Conservation (phyloP, 306 rosid genomes). For the Luffa acutangula region DNA sequence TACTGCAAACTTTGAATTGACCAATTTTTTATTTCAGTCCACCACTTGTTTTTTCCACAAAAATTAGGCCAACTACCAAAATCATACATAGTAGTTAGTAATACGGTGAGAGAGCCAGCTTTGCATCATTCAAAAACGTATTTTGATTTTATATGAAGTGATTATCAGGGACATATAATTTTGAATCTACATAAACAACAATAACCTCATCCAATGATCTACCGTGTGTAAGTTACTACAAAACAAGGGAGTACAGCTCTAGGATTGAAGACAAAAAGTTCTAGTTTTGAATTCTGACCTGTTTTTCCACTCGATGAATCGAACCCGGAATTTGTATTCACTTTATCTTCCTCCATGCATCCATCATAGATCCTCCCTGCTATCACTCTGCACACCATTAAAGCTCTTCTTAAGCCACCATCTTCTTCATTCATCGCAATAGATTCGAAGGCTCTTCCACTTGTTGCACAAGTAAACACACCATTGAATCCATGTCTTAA, state of each 20-base stretch:
- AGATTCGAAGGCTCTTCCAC: conserved; percentile 38
- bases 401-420: conserved; percentile 19
- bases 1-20: background rate
- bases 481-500: conserved; percentile 41
- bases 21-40: background rate
- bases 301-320: conserved; percentile 32
- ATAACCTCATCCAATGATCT: no score
- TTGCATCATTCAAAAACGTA: no score
- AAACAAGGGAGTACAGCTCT: conserved; percentile 53
- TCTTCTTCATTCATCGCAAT: conserved; percentile 9
- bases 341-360: conserved; percentile 19
- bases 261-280: conserved; percentile 32
- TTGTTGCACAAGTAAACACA: conserved; percentile 25
- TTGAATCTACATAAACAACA: no score
- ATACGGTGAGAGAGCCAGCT: no score
- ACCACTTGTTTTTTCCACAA: background rate
- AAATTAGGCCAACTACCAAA: background rate
- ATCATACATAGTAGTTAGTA: background rate
- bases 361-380: conserved; percentile 38
- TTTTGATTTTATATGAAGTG: no score
- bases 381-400: conserved; percentile 54
- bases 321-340: conserved; percentile 15
- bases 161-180: no score
- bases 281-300: conserved; percentile 19
- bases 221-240: conserved; percentile 28